Base-by-base conservation (phyloP, 768 basidiomycete species). In the Asterophora lycoperdoides region DNA sequence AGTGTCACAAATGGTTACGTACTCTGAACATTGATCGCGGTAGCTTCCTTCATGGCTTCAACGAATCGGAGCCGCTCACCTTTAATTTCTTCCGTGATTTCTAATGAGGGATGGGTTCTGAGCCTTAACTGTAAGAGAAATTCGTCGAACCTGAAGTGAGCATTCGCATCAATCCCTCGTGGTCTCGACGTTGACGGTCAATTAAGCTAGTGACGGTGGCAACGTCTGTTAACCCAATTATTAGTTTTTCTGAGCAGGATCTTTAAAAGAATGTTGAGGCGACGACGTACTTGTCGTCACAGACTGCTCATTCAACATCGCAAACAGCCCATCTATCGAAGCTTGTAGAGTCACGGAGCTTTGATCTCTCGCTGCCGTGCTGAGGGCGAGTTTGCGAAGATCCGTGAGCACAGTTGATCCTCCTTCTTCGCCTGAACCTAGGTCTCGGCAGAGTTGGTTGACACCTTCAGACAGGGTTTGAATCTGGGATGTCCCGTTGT, bases 21-120 rank as follows among this genome's bases (percentile, higher is more conserved):
- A 86, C 89, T 70, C 63, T 89, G 84, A 2, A 94, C 82, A 54
- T 93, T 93, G 57, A 94, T 88, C 1, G 81, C 80, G 0, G 92
- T 94, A 1, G 90, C 92, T 56, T 92, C 87, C 62, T 89, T 89
- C 91, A 93, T 94, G n/a, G 92, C 90, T 58, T 94, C 92, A 5
- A 93, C 88, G 57, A 94, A 93, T 5, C 88, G 75, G 46, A 93
- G 67, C 40, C 90, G 69, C 66, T 93, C 91, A 1, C 92, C 90
- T 44, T 84, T 83, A 45, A 94, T 93, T 56, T 93, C 92, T 48
- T 79, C 76, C 3, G 84, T 84, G 17, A 94, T 75, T 61, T 90
- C 91, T 89, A 39, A 14, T 13, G 33, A 7, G 38, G 4, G 23
- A 11, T 19, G n/a, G n/a, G n/a, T n/a, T n/a, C n/a, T n/a, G 23